These are phyloP conservation scores for Pelargonium fulgidum DNA, from an alignment of 441 rosid species.

Conservation along the genomic window DNA sequence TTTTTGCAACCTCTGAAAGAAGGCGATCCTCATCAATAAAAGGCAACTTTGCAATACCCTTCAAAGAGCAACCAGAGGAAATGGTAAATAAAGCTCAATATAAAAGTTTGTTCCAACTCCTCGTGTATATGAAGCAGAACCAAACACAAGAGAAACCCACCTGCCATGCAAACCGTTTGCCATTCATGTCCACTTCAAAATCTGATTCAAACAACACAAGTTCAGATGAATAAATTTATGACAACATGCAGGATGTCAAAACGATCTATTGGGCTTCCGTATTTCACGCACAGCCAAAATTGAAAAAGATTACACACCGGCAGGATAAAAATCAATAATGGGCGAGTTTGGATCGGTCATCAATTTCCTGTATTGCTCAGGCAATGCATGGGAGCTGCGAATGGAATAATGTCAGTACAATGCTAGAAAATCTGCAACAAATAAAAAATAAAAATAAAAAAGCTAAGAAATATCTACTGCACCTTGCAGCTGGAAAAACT, in stretches of 20 bases:
- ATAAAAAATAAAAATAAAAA: slow-evolving; percentile 1
- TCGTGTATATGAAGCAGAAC: slow-evolving; percentile 4
- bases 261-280: background rate
- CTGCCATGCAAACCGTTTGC: slow-evolving; percentile 94
- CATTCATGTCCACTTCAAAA: slow-evolving; percentile 89
- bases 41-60: slow-evolving; percentile 92
- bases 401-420: slow-evolving; percentile 23
- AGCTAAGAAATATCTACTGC: slow-evolving; percentile 11
- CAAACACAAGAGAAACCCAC: slow-evolving; percentile 30
- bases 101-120: slow-evolving; percentile 1
- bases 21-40: slow-evolving; percentile 86
- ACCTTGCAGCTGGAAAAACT: slow-evolving; percentile 98
- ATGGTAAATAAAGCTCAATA: slow-evolving; percentile 4
- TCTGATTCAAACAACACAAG: slow-evolving; percentile 38
- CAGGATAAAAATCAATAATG: slow-evolving; percentile 79
- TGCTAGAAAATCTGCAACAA: slow-evolving; percentile 3
- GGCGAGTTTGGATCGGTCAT: slow-evolving; percentile 91
- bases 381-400: slow-evolving; percentile 93
- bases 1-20: slow-evolving; percentile 55
- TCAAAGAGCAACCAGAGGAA: slow-evolving; percentile 19
- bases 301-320: slow-evolving; percentile 36
- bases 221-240: slow-evolving; percentile 16
- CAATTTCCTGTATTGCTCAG: slow-evolving; percentile 60
- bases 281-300: slow-evolving; percentile 16
- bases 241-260: slow-evolving; percentile 19